These are phyloP conservation scores for Aulographum hederae DNA, from an alignment of 2,329 filamentous ascomycete species.

Conservation along the genomic window DNA sequence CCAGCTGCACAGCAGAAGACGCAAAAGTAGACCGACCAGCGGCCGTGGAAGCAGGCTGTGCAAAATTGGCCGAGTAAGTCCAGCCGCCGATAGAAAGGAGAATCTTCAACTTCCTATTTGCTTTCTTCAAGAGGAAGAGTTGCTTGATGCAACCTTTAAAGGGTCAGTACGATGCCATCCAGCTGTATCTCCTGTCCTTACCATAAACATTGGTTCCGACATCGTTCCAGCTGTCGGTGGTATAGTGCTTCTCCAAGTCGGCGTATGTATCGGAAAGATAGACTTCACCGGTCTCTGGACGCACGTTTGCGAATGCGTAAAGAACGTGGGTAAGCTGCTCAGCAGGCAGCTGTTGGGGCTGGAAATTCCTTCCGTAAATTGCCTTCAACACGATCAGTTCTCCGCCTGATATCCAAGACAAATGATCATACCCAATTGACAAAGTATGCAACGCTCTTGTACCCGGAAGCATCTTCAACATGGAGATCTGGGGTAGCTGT, in stretches of 20 bases:
- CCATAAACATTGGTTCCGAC: constrained; percentile 56
- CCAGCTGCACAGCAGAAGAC: constrained; percentile 49
- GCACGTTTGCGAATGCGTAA: constrained; percentile 81
- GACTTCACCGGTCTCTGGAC: constrained; percentile 57
- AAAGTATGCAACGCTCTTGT: constrained; percentile 53
- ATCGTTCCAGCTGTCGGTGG: constrained; percentile 45
- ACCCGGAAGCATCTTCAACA: too few species aligned
- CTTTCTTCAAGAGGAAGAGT: constrained; percentile 56
- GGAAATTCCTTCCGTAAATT: too few species aligned
- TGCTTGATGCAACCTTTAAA: constrained; percentile 66
- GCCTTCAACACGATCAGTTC: too few species aligned
- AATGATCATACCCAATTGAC: constrained; percentile 61
- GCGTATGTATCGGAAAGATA: constrained; percentile 50
- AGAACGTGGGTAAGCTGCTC: constrained; percentile 76
- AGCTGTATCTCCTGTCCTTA: too few species aligned
- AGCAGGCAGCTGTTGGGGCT: constrained; percentile 66
- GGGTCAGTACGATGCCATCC: too few species aligned
- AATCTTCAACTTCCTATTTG: constrained; percentile 57
- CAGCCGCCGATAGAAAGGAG: constrained; percentile 77
- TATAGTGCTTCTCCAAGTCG: constrained; percentile 51
- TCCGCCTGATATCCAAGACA: too few species aligned
- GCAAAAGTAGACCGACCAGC: constrained; percentile 49
- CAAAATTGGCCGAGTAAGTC: constrained; percentile 65
- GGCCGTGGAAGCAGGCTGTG: constrained; percentile 43
- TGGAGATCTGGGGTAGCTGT: too few species aligned